These are phyloP conservation scores for Synchytrium microbalum DNA, from an alignment of 371 early-diverging fungal species.

Conservation along the genomic window DNA sequence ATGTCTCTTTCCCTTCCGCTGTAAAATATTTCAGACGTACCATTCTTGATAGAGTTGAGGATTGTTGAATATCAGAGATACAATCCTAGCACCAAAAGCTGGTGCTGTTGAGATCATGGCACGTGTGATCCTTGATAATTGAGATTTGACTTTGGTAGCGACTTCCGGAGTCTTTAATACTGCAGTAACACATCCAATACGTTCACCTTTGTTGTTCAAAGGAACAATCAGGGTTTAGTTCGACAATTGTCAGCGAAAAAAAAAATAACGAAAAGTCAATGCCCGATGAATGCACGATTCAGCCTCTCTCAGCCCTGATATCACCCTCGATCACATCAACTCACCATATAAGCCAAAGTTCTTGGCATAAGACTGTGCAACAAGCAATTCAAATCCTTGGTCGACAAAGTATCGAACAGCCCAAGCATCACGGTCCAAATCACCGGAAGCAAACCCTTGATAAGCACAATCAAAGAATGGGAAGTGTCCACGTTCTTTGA, in stretches of 20 bases:
- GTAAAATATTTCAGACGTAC: no score
- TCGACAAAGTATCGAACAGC: conserved; percentile 88
- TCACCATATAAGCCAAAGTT: conserved; percentile 99
- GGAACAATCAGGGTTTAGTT: no score
- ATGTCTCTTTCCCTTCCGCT: no score
- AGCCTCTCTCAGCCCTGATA: no score
- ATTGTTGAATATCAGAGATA: conserved; percentile 72
- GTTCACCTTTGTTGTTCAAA: no score
- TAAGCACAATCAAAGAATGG: conserved; percentile 95
- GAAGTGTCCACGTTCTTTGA: conserved; percentile 78
- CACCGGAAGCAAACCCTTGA: conserved; percentile 87
- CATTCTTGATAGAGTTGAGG: conserved; percentile 76
- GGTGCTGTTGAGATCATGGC: conserved; percentile 98
- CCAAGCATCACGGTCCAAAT: conserved; percentile 82
- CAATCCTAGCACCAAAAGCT: conserved; percentile 88
- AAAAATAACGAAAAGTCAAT: no score
- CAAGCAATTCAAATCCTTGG: conserved; percentile 70
- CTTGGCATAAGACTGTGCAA: conserved; percentile 95
- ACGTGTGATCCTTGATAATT: conserved; percentile 90
- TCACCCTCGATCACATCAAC: no score
- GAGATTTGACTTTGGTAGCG: conserved; percentile 77
- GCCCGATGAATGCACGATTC: no score
- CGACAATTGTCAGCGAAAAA: no score
- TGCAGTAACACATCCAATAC: conserved; percentile 89
- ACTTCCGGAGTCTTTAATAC: conserved; percentile 72